Evolutionary conservation across 495 filamentous ascomycete genomes (phyloP).

Genomic region (Barbatosphaeria neglecta): DNA sequence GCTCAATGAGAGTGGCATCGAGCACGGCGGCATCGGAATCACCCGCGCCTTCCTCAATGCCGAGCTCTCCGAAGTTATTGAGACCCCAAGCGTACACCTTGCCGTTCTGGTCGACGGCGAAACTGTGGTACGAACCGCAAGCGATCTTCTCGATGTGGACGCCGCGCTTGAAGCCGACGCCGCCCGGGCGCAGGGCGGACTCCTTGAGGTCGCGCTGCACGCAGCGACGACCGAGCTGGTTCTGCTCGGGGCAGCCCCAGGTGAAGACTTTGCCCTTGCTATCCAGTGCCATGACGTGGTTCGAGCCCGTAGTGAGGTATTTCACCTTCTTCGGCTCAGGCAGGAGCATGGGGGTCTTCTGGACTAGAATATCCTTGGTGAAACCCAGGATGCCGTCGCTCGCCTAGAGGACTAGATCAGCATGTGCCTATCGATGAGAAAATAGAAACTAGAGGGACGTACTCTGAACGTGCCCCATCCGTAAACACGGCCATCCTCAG

Average conservation of each 20-base stretch:
- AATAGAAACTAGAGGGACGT: slow-evolving; percentile 9
- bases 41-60: slow-evolving; percentile 57
- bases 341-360: slow-evolving; percentile 22
- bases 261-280: slow-evolving; percentile 51
- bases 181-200: slow-evolving; percentile 53
- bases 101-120: slow-evolving; percentile 61
- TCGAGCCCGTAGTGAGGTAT: slow-evolving; percentile 48
- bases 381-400: slow-evolving; percentile 65
- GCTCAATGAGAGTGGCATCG: slow-evolving; percentile 27
- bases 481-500: slow-evolving; percentile 49
- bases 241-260: slow-evolving; percentile 65
- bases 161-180: slow-evolving; percentile 50
- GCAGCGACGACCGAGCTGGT: slow-evolving; percentile 61
- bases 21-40: slow-evolving; percentile 44
- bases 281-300: slow-evolving; percentile 63
- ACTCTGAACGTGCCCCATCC: slow-evolving; percentile 64
- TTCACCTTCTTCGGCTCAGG: slow-evolving; percentile 50
- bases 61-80: slow-evolving; percentile 75
- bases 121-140: slow-evolving; percentile 59
- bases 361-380: slow-evolving; percentile 21
- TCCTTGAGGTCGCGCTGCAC: slow-evolving; percentile 44
- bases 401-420: slow-evolving; percentile 6
- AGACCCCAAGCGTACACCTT: slow-evolving; percentile 76
- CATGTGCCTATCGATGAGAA: neutral
- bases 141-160: slow-evolving; percentile 45